Conservation (phyloP, 108 stramenopile species). For the Phaeodactylum tricornutum region DNA sequence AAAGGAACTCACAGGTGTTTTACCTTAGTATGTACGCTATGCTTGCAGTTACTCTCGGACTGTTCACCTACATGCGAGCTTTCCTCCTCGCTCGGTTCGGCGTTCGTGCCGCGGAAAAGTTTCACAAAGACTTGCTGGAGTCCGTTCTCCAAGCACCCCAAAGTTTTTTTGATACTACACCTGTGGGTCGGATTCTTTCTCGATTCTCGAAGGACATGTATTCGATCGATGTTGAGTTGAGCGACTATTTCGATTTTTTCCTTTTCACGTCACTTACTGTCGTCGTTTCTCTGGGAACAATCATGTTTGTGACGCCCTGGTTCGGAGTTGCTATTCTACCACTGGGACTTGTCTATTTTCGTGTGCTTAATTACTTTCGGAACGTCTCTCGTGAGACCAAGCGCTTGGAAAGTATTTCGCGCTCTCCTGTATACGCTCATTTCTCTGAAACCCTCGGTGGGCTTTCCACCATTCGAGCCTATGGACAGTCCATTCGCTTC, state of each 20-base stretch:
- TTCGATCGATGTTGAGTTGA: conserved; percentile 50
- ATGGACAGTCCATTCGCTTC: conserved; percentile 41
- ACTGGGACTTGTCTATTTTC: conserved; percentile 37
- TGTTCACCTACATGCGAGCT: conserved; percentile 46
- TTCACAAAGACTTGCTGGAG: conserved; percentile 40
- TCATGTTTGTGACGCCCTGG: conserved; percentile 32
- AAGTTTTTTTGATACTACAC: conserved; percentile 88
- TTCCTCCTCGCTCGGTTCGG: conserved; percentile 49
- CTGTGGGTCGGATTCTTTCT: conserved; percentile 81
- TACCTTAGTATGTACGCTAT: conserved; percentile 25
- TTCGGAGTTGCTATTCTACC: conserved; percentile 30
- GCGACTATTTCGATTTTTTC: conserved; percentile 25
- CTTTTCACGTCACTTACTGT: conserved; percentile 20
- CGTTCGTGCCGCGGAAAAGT: conserved; percentile 39
- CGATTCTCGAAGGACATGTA: conserved; percentile 77
- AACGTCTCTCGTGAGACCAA: conserved; percentile 65
- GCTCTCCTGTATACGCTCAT: conserved; percentile 89
- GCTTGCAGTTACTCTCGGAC: conserved; percentile 22
- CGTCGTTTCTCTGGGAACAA: conserved; percentile 30
- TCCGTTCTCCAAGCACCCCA: conserved; percentile 78
- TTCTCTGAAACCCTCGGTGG: conserved; percentile 93
- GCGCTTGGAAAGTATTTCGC: conserved; percentile 76
- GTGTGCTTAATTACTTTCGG: conserved; percentile 64
- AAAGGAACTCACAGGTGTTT: conserved; percentile 26
- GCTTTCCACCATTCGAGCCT: conserved; percentile 85